Conservation (phyloP, 148 eudicot species). For the Vaccinium corymbosum region DNA sequence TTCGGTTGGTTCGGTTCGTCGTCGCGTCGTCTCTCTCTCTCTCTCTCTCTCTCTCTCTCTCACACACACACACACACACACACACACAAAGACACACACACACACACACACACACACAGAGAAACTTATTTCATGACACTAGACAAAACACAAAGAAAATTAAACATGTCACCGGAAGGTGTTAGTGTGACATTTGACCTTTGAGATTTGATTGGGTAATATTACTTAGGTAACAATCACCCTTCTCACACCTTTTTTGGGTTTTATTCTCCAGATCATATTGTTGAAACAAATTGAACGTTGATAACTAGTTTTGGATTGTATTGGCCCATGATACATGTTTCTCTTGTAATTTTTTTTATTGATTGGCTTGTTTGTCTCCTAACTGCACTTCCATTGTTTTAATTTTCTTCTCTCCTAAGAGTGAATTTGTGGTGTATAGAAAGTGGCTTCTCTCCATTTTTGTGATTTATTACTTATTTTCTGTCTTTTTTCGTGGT, state of each 20-base stretch:
- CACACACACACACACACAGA: constrained; percentile 3
- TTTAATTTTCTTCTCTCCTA: background rate
- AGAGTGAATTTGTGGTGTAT: background rate
- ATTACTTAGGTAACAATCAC: background rate
- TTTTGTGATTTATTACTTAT: background rate
- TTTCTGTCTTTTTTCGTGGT: background rate
- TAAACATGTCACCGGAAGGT: background rate
- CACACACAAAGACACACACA: background rate
- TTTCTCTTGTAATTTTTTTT: background rate
- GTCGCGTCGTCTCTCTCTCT: constrained; percentile 21
- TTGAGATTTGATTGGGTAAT: background rate
- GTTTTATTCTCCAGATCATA: background rate
- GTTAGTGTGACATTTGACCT: background rate
- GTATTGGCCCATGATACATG: background rate
- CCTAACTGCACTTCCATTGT: background rate
- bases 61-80: background rate
- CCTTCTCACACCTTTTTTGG: background rate
- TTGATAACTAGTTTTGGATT: background rate
- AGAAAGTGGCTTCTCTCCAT: background rate
- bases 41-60: constrained; percentile 21
- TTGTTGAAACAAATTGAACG: background rate
- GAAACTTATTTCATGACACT: background rate
- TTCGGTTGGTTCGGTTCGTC: too few species aligned
- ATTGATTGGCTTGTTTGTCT: background rate
- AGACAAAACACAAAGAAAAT: background rate